Evolutionary conservation across 768 basidiomycete species (phyloP), one percentile per base, ranked within the genome.

Genomic region (Amanita rimosa): DNA sequence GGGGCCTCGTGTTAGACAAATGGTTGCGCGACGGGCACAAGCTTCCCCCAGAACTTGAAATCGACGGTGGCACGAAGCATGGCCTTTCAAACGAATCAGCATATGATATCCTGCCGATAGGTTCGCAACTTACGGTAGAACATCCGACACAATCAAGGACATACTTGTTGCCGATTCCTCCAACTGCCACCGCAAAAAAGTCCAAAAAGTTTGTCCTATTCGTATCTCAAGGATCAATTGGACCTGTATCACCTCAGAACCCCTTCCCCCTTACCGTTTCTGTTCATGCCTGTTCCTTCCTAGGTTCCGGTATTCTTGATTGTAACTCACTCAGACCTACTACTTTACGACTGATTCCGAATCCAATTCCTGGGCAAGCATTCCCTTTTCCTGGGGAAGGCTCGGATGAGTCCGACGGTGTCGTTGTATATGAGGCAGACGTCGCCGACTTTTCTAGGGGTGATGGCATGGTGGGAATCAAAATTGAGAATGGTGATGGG

Each of bases 301-400:
- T 59, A 62, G 44, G 43, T 11, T 46, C 52, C 35, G 54, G 46
- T 7, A 33, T 21, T 1, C 55, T 62, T 1, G 44, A 41, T n/a
- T 83, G 80, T 60, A 52, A 43, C 3, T 40, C 65, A 14, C 58
- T 77, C 17, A 56, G 53, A 29, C 81, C 86, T 1, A 55, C 57
- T 3, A 64, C 65, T 3, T 65, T 85, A 22, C 79, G 72, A 58
- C 72, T 86, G 6, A 65, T 91, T 6, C 88, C 88, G 1, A 72
- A 72, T 54, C 79, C 83, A 21, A 55, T 69, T 8, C 66, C 70
- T 9, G 76, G 71, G 2, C 64, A 62, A 36, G 61, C 67, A 9
- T 89, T 88, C 55, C 88, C 86, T 4, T 64, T 75, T 0, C 82
- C 85, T 11, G 62, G 75, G 13, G 79, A 83, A 61, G 86, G 86